Evolutionary conservation across 495 filamentous ascomycete genomes (phyloP).

Genomic region (Thozetella sp.): DNA sequence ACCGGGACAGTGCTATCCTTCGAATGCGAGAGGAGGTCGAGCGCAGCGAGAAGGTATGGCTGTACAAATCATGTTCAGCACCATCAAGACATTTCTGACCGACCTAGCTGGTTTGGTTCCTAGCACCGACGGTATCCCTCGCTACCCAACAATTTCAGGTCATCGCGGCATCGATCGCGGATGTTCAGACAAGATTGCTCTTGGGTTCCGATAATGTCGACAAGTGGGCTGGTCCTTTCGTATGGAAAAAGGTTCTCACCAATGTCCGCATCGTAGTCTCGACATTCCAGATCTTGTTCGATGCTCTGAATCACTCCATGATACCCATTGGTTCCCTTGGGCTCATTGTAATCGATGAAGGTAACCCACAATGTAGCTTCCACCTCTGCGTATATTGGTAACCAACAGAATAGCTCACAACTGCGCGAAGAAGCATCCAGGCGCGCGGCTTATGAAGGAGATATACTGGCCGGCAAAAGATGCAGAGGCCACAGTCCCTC

Average conservation of each 20-base stretch:
- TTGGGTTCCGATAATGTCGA: slow-evolving; percentile 72
- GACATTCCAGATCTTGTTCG: slow-evolving; percentile 73
- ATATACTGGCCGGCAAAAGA: slow-evolving; percentile 60
- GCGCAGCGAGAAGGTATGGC: slow-evolving; percentile 57
- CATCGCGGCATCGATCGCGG: slow-evolving; percentile 62
- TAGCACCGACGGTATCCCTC: slow-evolving; percentile 77
- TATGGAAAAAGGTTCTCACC: slow-evolving; percentile 74
- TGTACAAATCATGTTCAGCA: no score
- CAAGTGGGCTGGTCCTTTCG: slow-evolving; percentile 68
- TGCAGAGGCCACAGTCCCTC: slow-evolving; percentile 52
- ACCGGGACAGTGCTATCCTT: slow-evolving; percentile 65
- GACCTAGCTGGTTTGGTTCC: slow-evolving; percentile 78
- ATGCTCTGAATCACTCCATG: slow-evolving; percentile 82
- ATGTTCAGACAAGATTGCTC: slow-evolving; percentile 63
- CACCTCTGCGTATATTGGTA: slow-evolving; percentile 1
- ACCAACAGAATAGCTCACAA: slow-evolving; percentile 61
- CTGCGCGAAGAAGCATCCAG: slow-evolving; percentile 63
- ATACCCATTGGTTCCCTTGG: slow-evolving; percentile 66
- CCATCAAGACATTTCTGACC: slow-evolving; percentile 14
- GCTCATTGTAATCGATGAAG: slow-evolving; percentile 89
- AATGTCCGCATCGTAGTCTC: slow-evolving; percentile 76
- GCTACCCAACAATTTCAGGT: slow-evolving; percentile 72
- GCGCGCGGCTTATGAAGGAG: slow-evolving; percentile 76
- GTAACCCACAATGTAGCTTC: slow-evolving; percentile 47
- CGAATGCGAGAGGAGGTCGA: slow-evolving; percentile 81